These are phyloP conservation scores for Acer saccharum DNA, from an alignment of 345 rosid genomes.

Conservation along the genomic window DNA sequence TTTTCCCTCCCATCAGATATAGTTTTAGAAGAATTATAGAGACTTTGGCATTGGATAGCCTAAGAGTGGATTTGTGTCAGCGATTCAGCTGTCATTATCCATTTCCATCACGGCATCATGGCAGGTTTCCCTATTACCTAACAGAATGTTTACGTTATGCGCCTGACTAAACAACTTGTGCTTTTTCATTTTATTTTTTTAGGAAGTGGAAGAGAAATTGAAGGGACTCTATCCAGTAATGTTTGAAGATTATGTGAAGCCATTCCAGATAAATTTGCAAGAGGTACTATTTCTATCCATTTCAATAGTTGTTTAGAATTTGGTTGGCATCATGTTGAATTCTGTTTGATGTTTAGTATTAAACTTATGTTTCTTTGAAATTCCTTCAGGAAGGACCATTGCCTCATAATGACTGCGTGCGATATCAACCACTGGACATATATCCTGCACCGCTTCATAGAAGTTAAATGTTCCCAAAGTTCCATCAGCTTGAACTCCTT, in stretches of 20 bases:
- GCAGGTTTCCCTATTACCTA: not conserved
- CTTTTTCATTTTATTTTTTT: conserved; percentile 23
- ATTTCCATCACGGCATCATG: not conserved
- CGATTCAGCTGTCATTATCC: not conserved
- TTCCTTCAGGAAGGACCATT: conserved; percentile 65
- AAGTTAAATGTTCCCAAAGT: conserved; percentile 29
- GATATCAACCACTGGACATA: conserved; percentile 73
- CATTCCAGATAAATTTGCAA: conserved; percentile 68
- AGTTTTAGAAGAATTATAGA: too few species aligned
- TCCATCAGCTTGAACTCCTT: not conserved
- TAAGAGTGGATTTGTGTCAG: too few species aligned
- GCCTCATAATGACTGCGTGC: conserved; percentile 63
- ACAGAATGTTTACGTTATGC: not conserved
- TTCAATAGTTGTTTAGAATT: conserved; percentile 3
- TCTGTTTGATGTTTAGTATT: not conserved
- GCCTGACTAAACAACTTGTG: conserved; percentile 9
- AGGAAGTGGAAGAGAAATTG: conserved; percentile 87
- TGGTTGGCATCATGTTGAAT: not conserved
- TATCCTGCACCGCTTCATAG: conserved; percentile 84
- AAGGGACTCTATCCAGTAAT: conserved; percentile 61
- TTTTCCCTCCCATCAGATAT: not conserved
- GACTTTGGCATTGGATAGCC: too few species aligned
- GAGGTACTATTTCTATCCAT: conserved; percentile 48
- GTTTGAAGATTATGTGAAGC: conserved; percentile 91
- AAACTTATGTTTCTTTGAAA: conserved; percentile 18